Evolutionary conservation across 306 rosid genomes (phyloP).

Genomic region (Myrica gale): DNA sequence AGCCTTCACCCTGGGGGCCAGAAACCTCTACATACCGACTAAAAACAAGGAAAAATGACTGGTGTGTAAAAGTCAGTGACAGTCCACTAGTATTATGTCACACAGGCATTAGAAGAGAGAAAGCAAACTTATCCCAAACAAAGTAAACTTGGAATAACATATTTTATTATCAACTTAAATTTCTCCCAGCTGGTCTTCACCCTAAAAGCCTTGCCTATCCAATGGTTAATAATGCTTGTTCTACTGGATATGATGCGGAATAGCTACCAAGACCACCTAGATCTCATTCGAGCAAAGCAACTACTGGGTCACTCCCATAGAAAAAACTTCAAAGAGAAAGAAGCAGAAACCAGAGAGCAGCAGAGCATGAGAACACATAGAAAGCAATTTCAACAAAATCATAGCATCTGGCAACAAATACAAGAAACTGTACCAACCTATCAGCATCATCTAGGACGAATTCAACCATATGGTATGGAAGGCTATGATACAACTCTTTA

Average conservation of each 20-base stretch:
- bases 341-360: not conserved
- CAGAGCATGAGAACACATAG: conserved; percentile 14
- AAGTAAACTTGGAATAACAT: not conserved
- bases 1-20: not conserved
- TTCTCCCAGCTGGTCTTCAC: not conserved
- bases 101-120: not conserved
- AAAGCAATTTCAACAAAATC: not conserved
- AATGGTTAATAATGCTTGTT: not conserved
- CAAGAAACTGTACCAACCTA: conserved; percentile 56
- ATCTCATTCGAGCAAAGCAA: not conserved
- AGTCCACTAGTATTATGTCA: not conserved
- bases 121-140: not conserved
- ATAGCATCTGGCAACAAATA: not conserved
- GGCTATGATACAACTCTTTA: conserved; percentile 73
- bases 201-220: not conserved
- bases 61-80: not conserved
- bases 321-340: not conserved
- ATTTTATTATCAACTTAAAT: not conserved
- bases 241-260: not conserved
- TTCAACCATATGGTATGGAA: conserved; percentile 72
- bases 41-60: not conserved
- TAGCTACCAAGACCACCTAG: not conserved
- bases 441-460: conserved; percentile 70
- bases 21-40: not conserved
- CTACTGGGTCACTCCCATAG: not conserved